Base-by-base conservation (phyloP, 164 flowering plant species). In the Amborella trichopoda region DNA sequence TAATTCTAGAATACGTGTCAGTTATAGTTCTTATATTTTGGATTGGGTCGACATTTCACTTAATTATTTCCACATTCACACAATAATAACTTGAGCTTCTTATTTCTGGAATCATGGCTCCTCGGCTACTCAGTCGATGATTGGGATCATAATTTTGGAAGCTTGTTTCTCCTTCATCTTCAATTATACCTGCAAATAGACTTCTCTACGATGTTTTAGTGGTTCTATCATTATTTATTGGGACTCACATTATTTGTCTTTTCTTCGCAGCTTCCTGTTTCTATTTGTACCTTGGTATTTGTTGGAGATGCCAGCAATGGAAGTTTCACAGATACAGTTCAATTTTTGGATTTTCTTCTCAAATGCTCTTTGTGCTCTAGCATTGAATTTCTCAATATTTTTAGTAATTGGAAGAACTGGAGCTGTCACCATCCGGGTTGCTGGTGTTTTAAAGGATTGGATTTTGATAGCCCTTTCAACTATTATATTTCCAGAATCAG, bases 381-480 rank as follows among this genome's bases (percentile, higher is more conserved):
- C 94, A 50, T 73, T 90, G 75, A 90, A 90, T 66, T 76, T 90
- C 71, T 85, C 97, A 26, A 90, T 83, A 52, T 85, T 90, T 74
- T 66, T 83, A 52, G 96, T 77, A 23, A 78, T 91, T 68, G 98
- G 98, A 54, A 78, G 96, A 81, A 86, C 98, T 47, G 87, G 95
- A 50, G 98, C 98, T 27, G 93, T 91, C 40, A 91, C 98, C 48
- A 72, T 86, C 54, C 74, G 98, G 36, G 94, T 91, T 51, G 98
- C 98, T 60, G 98, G 98, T 49, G 98, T 91, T 57, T 52, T 91
- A 38, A 91, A 91, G 64, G 98, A 91, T 55, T 87, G 98, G 98
- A 83, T 91, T 60, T 68, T 91, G 32, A 91, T 91, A 45, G 89
- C 98, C 50, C 94, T 91, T 55, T 91, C 98, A 51, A 86, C 98